Evolutionary conservation across 2,329 filamentous ascomycete genomes (phyloP).

Genomic region (Xylariomycetidae sp.): DNA sequence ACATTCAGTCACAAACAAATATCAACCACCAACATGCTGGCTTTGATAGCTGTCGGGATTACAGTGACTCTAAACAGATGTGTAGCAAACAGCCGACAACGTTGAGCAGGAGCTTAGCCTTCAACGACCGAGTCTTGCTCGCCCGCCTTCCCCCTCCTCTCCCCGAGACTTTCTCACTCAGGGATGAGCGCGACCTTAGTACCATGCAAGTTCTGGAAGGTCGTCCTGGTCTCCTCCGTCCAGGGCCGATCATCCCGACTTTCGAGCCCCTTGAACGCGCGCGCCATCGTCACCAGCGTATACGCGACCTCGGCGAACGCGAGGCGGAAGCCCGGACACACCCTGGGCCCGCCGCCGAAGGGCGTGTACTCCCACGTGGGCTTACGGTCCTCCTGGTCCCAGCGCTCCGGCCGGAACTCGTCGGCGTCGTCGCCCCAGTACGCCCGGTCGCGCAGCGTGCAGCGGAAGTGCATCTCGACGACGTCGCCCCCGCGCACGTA

Average conservation of each 20-base stretch:
- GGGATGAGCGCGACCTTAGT: slow-evolving; percentile 5
- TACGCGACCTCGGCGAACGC: slow-evolving; percentile 6
- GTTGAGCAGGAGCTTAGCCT: too few relatives aligned
- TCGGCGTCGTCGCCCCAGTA: slow-evolving; percentile 13
- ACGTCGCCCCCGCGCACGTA: slow-evolving; percentile 11
- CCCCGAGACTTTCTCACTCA: neutral
- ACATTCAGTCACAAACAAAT: too few relatives aligned
- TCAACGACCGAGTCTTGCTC: too few relatives aligned
- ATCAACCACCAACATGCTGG: too few relatives aligned
- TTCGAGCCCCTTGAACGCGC: slow-evolving; percentile 5
- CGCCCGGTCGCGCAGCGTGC: slow-evolving; percentile 8
- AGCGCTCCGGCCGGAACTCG: slow-evolving; percentile 10
- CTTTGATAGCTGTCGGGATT: too few relatives aligned
- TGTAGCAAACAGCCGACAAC: too few relatives aligned
- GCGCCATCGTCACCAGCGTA: slow-evolving; percentile 5
- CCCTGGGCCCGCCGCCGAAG: slow-evolving; percentile 47
- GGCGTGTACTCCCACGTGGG: slow-evolving; percentile 43
- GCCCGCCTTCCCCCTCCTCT: too few relatives aligned
- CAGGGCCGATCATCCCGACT: slow-evolving; percentile 7
- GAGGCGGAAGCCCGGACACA: slow-evolving; percentile 18
- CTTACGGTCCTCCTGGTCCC: slow-evolving; percentile 31
- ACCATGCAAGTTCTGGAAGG: slow-evolving; percentile 5
- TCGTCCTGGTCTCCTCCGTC: slow-evolving; percentile 7
- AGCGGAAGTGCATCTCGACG: slow-evolving; percentile 9
- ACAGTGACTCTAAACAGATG: too few relatives aligned